A percentile compares a stretch with the other conserved stretches of the same genome.
Conservation (phyloP, 768 basidiomycete species). For the Leccinum subtestaceum region DNA sequence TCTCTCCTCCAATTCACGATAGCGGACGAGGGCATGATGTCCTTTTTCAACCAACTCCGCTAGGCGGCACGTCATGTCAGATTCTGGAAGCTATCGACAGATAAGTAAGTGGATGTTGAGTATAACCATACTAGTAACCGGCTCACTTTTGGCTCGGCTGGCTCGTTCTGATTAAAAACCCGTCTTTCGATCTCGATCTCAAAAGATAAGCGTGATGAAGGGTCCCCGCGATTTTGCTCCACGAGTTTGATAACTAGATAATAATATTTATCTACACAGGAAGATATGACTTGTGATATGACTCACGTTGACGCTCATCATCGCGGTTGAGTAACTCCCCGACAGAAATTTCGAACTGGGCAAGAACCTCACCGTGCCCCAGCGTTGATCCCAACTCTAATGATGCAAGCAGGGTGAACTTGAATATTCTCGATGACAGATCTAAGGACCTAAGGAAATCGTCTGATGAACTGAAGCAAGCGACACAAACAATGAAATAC, state of each 20-base stretch:
- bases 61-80: background rate
- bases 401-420: conserved; percentile 3
- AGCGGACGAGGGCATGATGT: background rate
- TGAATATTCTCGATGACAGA: background rate
- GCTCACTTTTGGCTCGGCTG: background rate
- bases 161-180: background rate
- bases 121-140: background rate
- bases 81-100: background rate
- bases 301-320: background rate
- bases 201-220: background rate
- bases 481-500: background rate
- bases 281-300: background rate
- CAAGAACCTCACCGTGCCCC: conserved; percentile 2
- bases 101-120: background rate
- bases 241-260: background rate
- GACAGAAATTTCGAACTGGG: background rate
- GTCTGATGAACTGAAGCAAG: background rate
- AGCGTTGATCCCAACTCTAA: conserved; percentile 2
- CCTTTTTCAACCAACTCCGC: background rate
- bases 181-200: background rate
- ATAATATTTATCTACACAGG: background rate
- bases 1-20: background rate
- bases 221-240: background rate
- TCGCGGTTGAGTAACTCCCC: background rate
- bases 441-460: background rate